Base-by-base conservation (phyloP, 208 protist genomes). In the Leishmania lainsoni region DNA sequence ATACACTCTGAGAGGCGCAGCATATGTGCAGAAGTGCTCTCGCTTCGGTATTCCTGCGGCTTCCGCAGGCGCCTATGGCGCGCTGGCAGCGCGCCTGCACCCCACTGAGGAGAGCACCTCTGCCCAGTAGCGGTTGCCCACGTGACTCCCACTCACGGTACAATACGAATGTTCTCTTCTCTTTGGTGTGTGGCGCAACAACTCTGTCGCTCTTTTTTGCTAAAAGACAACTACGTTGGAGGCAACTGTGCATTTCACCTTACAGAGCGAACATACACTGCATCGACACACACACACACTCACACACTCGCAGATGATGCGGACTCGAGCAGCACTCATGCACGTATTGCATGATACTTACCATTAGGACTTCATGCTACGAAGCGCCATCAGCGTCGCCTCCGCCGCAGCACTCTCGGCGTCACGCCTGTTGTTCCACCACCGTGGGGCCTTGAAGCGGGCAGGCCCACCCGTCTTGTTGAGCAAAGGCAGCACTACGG, bases 401-500 rank as follows among this genome's bases (percentile, higher is more conserved):
- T 94, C 90, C 8, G 88, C 87, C 45, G 90, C 87, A 2, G 85
- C 79, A 80, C 85, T 94, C 79, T 94, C 88, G 17, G 89, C 88
- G 61, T 93, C 91, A 17, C 75, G 79, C 45, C 84, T 54, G 65
- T 75, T 88, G 75, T 85, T 90, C 78, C 85, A 87, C 87, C 88
- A 92, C 77, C 86, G 84, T 65, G 83, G 29, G 35, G 83, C 88
- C 81, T 86, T 89, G 79, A 93, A 95, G 10, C 76, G 75, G 49
- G 90, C 89, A 9, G 75, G 48, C 1, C 88, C 88, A 10, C 89
- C 89, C 61, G 94, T 94, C 61, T 92, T 92, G 58, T 92, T 90
- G 54, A 92, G 76, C 77, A 94, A 81, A n/a, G 93, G 91, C 22
- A 94, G 83, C 66, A 94, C 91, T 12, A 93, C 90, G 16, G 83